Percentiles rank a stretch among this genome's conserved stretches.
Conservation (phyloP, 1,139 yeast species). For the Debaryomyces psychrophilus region DNA sequence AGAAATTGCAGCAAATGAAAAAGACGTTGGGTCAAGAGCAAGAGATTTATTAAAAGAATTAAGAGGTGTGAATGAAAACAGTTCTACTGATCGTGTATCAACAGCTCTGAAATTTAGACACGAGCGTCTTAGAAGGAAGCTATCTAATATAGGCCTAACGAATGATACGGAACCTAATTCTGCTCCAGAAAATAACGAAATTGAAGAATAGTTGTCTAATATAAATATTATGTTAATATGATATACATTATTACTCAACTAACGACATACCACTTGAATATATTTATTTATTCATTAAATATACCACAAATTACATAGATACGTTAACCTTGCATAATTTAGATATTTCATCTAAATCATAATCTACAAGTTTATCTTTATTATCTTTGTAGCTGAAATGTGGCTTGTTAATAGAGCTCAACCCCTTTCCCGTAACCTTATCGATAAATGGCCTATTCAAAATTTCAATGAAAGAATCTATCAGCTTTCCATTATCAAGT, state of each 20-base stretch:
- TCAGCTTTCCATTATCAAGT: conserved; percentile 17
- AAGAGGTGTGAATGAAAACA: conserved; percentile 40
- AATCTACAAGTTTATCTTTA: conserved; percentile 33
- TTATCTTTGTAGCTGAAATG: conserved; percentile 37
- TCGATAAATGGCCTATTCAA: conserved; percentile 40
- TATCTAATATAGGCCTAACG: conserved; percentile 14
- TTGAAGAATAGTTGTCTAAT: not conserved
- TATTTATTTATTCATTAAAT: conserved; percentile 2
- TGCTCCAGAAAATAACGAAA: conserved; percentile 7
- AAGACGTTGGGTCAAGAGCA: conserved; percentile 62
- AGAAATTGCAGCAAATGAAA: conserved; percentile 24
- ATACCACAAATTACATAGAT: conserved; percentile 5
- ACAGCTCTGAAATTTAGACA: conserved; percentile 45
- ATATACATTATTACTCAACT: not conserved
- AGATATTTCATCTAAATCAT: conserved; percentile 39
- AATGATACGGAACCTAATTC: conserved; percentile 14
- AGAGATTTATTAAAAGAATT: conserved; percentile 60
- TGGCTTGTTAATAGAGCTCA: conserved; percentile 41
- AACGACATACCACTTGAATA: not conserved
- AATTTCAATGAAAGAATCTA: conserved; percentile 21
- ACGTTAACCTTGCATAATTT: conserved; percentile 15
- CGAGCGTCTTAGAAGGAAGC: conserved; percentile 31
- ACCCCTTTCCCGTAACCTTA: conserved; percentile 47
- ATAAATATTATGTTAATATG: not conserved
- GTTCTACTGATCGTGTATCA: conserved; percentile 22